Evolutionary conservation across 192 early-diverging fungal species (phyloP), one percentile per base, ranked within the genome.

Genomic region (Anaeromyces robustus): DNA sequence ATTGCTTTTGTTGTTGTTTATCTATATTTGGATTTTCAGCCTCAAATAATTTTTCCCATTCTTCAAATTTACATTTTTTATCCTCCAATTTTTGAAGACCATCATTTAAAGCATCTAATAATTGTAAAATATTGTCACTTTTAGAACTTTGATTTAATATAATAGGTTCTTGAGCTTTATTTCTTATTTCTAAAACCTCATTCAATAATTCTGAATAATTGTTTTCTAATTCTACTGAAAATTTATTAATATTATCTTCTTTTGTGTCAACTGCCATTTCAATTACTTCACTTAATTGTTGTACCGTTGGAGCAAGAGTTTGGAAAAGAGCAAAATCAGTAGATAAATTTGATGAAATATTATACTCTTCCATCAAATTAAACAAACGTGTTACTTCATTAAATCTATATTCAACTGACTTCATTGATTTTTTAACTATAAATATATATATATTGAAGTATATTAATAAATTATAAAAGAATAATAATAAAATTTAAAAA

Each of bases 251-350:
- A 80, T 84, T 89, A 68, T 91, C 90, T 78, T 91, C 90, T 79
- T 89, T 89, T 16, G 87, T 89, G 78, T 89, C 90, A 5, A 84
- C 79, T 9, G 90, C 87, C 82, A 91, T 87, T 81, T 91, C 90
- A 29, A 89, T 86, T 2, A 85, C 80, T 77, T 91, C 90, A 80
- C 88, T 89, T 22, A 91, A 80, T 30, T 86, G 86, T 29, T 88
- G 85, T 26, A 91, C 82, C 0, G 90, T 91, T 52, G 90, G 90
- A 4, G 83, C 82, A 19, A 91, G 83, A 11, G 90, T 91, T 82
- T 91, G 90, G 80, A 84, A 91, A 78, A 91, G 80, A 30, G 90
- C 90, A 19, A 89, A 82, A 80, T 91, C 90, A 9, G 90, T 91
- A 17, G 90, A 89, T n/a, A 68, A 68, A 81, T 88, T 86, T 43